A percentile compares a stretch with the other conserved stretches of the same genome.
Conservation (phyloP, 2,329 filamentous ascomycete genomes). For the Laburnicola sp. region DNA sequence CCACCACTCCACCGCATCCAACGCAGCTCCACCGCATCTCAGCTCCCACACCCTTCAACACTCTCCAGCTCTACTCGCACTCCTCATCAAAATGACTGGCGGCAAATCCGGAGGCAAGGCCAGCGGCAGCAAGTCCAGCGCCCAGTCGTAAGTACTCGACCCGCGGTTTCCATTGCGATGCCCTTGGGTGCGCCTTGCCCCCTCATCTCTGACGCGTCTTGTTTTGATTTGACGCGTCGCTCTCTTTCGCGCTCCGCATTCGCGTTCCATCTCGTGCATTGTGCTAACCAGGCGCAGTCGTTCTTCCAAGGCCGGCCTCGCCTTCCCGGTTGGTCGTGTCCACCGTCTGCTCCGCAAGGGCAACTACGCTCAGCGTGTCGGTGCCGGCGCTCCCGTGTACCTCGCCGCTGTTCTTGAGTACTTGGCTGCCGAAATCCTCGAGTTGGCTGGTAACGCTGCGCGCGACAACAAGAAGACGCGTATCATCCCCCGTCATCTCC, state of each 20-base stretch:
- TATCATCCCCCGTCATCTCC: constrained; percentile 98
- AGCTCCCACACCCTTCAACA: constrained; percentile 21
- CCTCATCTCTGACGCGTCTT: constrained; percentile 23
- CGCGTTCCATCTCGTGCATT: constrained; percentile 19
- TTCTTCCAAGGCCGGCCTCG: constrained; percentile 98
- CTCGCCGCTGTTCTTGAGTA: constrained; percentile 98
- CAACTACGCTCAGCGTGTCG: constrained; percentile 99
- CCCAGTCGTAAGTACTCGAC: constrained; percentile 82
- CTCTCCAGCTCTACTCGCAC: constrained; percentile 35
- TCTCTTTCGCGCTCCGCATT: constrained; percentile 16
- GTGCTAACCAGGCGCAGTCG: constrained; percentile 64
- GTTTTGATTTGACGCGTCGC: constrained; percentile 48
- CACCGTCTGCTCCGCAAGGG: constrained; percentile 98
- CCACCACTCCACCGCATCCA: constrained; percentile 30
- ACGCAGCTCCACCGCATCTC: constrained; percentile 13
- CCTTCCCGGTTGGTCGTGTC: constrained; percentile 98
- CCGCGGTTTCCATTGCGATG: constrained; percentile 16
- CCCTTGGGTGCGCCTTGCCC: constrained; percentile 4
- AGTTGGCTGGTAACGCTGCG: constrained; percentile 96
- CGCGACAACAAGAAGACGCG: constrained; percentile 99
- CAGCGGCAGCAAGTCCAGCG: constrained; percentile 92
- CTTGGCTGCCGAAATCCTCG: constrained; percentile 96
- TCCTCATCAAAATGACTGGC: constrained; percentile 94
- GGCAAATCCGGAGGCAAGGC: constrained; percentile 99
- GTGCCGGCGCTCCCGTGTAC: constrained; percentile 96